Conservation (phyloP, 768 basidiomycete genomes). For the Boletus vermiculosoides region DNA sequence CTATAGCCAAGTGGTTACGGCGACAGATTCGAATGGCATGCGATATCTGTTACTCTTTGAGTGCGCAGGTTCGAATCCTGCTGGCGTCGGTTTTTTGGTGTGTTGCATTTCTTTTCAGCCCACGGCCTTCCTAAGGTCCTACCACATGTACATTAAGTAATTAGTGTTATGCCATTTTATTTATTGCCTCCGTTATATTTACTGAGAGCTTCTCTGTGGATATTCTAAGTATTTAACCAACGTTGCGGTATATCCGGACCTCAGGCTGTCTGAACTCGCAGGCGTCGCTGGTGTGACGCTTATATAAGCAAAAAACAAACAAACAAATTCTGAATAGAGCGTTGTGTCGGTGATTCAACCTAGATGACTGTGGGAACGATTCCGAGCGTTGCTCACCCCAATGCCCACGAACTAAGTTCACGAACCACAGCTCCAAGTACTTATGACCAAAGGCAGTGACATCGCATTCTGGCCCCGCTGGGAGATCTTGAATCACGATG, state of each 20-base stretch:
- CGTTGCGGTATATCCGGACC: too few relatives aligned
- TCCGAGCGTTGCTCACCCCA: too few relatives aligned
- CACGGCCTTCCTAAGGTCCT: not conserved
- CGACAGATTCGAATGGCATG: slow-evolving; percentile 59
- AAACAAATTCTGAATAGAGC: too few relatives aligned
- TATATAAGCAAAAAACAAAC: too few relatives aligned
- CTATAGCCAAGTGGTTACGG: slow-evolving; percentile 80
- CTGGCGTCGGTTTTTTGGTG: slow-evolving; percentile 36
- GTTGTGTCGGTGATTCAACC: too few relatives aligned
- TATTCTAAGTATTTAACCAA: not conserved
- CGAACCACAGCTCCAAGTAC: not conserved
- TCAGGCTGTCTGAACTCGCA: too few relatives aligned
- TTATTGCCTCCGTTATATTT: too few relatives aligned
- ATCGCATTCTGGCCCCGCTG: slow-evolving; percentile 1
- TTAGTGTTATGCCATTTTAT: too few relatives aligned
- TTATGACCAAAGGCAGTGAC: slow-evolving; percentile 7
- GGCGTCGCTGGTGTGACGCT: too few relatives aligned
- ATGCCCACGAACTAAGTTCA: too few relatives aligned
- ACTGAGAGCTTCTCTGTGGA: too few relatives aligned
- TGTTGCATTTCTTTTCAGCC: not conserved
- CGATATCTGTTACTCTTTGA: slow-evolving; percentile 39
- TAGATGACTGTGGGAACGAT: too few relatives aligned
- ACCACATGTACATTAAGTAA: not conserved
- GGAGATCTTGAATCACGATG: not conserved
- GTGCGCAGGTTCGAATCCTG: slow-evolving; percentile 43